phyloP scores from a whole-genome alignment of 257 asterid species.

The Solanum sparsipilum region DNA sequence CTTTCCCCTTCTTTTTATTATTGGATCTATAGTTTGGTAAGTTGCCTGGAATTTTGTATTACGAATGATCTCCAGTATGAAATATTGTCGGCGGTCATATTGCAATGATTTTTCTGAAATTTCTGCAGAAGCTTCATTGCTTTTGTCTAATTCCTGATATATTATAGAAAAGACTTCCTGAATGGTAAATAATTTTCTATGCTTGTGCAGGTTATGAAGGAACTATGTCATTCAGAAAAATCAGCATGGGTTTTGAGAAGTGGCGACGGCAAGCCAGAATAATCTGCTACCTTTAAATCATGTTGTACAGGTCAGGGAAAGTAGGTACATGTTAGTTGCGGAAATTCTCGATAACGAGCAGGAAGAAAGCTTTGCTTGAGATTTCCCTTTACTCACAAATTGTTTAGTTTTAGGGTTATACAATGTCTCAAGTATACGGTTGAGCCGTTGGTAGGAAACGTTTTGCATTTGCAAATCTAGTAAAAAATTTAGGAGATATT shows the following conservation, averaged over 20 bases:
- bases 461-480: background rate
- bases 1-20: background rate
- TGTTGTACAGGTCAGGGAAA: background rate
- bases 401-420: background rate
- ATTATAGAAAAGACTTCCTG: background rate
- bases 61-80: background rate
- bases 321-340: background rate
- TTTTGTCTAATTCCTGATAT: background rate
- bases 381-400: background rate
- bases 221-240: conserved; percentile 49
- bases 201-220: conserved; percentile 55
- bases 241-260: conserved; percentile 57
- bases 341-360: background rate
- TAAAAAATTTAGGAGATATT: background rate
- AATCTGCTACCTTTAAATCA: background rate
- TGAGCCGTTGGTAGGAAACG: background rate
- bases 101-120: background rate
- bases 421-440: background rate
- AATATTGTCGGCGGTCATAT: background rate
- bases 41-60: background rate
- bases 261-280: conserved; percentile 41
- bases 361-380: background rate
- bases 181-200: background rate
- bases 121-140: background rate
- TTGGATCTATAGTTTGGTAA: background rate